A percentile compares a stretch with the other conserved stretches of the same genome.
These are phyloP conservation scores for Quercus rubra DNA, from an alignment of 306 rosid genomes.

Conservation along the genomic window DNA sequence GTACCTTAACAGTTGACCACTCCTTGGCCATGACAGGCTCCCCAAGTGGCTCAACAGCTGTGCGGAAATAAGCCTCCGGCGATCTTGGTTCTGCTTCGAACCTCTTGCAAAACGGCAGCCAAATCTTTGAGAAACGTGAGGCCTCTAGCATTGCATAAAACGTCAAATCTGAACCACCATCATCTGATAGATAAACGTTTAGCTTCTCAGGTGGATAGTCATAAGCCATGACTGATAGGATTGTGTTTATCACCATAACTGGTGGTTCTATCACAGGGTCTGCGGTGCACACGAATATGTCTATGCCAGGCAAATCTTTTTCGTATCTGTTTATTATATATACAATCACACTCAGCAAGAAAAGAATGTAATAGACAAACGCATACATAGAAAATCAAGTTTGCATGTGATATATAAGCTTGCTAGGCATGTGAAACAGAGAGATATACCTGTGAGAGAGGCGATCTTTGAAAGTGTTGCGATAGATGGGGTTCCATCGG, in stretches of 20 bases:
- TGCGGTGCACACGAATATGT: not conserved
- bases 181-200: not conserved
- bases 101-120: slow-evolving; percentile 7
- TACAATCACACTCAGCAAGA: not conserved
- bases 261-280: not conserved
- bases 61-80: not conserved
- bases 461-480: slow-evolving; percentile 3
- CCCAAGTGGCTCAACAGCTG: not conserved
- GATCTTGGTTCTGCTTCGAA: not conserved
- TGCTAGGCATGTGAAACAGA: not conserved
- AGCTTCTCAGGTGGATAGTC: not conserved
- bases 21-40: not conserved
- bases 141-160: slow-evolving; percentile 1
- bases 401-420: no score
- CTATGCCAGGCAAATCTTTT: not conserved
- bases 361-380: not conserved
- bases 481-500: slow-evolving; percentile 6
- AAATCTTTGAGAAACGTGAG: not conserved
- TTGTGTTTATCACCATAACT: not conserved
- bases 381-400: no score
- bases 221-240: not conserved
- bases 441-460: not conserved
- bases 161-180: not conserved
- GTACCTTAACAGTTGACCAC: not conserved
- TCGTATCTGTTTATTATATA: not conserved